Conservation (phyloP, 192 early-diverging fungal species). For the Backusella luteola region DNA sequence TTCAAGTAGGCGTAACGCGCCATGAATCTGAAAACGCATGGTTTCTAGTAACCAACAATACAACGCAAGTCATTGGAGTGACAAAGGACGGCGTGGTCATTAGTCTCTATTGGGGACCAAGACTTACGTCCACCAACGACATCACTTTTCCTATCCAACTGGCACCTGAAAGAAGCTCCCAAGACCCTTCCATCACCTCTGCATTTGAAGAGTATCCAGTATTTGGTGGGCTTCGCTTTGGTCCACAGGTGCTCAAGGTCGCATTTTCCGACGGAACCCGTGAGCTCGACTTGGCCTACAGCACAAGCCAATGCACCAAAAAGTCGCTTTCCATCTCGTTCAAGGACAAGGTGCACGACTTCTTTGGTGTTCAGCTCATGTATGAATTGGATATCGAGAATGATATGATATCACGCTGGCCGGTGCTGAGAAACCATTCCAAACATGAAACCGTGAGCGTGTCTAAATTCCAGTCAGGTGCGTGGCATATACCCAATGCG, state of each 20-base stretch:
- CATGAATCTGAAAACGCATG: neutral
- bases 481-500: constrained; percentile 20
- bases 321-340: neutral
- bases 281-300: constrained; percentile 15
- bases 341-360: neutral
- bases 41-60: constrained; percentile 16
- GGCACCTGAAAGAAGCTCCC: constrained; percentile 2
- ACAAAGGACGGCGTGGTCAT: neutral
- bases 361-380: neutral
- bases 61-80: constrained; percentile 13
- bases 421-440: neutral
- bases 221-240: constrained; percentile 25
- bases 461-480: constrained; percentile 16
- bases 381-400: constrained; percentile 12
- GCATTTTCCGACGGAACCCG: constrained; percentile 5
- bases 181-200: constrained; percentile 20
- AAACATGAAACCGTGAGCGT: neutral
- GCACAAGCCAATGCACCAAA: neutral
- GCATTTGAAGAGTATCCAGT: constrained; percentile 17
- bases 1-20: constrained; percentile 15
- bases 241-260: constrained; percentile 1
- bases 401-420: constrained; percentile 14
- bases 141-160: neutral
- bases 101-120: constrained; percentile 21
- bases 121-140: constrained; percentile 3